phyloP scores from a whole-genome alignment of 345 rosid species.

The Lepidium didymum region DNA sequence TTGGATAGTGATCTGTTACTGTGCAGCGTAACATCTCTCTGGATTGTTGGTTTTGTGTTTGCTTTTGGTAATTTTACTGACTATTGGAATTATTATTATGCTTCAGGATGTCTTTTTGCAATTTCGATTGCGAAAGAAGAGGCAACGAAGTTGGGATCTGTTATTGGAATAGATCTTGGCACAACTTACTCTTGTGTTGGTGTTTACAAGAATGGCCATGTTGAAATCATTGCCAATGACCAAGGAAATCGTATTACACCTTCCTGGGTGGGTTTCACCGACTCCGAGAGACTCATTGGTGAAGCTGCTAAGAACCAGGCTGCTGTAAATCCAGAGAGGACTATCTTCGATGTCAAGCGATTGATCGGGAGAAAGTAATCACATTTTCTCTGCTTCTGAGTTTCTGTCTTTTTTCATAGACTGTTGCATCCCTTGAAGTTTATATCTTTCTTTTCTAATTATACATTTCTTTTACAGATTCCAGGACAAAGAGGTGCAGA shows the following conservation, averaged over 20 bases:
- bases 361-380: conserved; percentile 90
- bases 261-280: conserved; percentile 96
- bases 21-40: not conserved
- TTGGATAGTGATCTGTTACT: not conserved
- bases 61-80: conserved; percentile 52
- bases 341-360: conserved; percentile 88
- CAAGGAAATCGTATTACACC: conserved; percentile 99
- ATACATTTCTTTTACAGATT: conserved; percentile 36
- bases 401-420: not conserved
- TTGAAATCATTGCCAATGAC: conserved; percentile 95
- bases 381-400: not conserved
- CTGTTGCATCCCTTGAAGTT: not conserved
- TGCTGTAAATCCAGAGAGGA: conserved; percentile 79
- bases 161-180: conserved; percentile 92
- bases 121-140: conserved; percentile 49
- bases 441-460: not conserved
- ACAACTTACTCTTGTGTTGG: conserved; percentile 98
- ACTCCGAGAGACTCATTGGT: conserved; percentile 84
- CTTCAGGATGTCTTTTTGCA: conserved; percentile 42
- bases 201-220: conserved; percentile 95
- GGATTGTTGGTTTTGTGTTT: conserved; percentile 33
- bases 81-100: conserved; percentile 14
- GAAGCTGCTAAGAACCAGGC: conserved; percentile 99
- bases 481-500: conserved; percentile 91
- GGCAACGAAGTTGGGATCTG: conserved; percentile 78